A percentile compares a stretch with the other conserved stretches of the same genome.
Evolutionary conservation across 106 monocot genomes (phyloP).

Genomic region (Dendrobium catenatum): DNA sequence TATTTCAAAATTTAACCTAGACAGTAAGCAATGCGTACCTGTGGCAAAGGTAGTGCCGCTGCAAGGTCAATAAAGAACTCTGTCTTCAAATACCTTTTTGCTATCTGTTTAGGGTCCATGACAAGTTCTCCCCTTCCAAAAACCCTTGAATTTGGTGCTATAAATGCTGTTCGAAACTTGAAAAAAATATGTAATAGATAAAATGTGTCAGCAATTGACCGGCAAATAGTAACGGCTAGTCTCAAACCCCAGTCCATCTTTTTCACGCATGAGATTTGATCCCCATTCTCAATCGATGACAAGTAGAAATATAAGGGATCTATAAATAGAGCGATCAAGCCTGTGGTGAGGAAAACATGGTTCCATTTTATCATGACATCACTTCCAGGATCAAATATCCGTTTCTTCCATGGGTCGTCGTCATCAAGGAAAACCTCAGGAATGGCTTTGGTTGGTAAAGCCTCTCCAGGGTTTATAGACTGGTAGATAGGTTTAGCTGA

Average conservation of each 20-base stretch:
- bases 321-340: constrained; percentile 57
- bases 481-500: constrained; percentile 20
- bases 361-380: constrained; percentile 57
- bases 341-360: constrained; percentile 41
- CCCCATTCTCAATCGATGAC: constrained; percentile 24
- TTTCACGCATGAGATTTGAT: constrained; percentile 33
- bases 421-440: constrained; percentile 15
- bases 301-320: constrained; percentile 68
- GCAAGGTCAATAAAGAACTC: constrained; percentile 66
- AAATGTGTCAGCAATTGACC: constrained; percentile 51
- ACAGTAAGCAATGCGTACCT: constrained; percentile 28
- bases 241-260: constrained; percentile 35
- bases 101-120: constrained; percentile 68
- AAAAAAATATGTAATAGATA: constrained; percentile 70
- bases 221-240: constrained; percentile 35
- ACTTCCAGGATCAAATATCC: constrained; percentile 59
- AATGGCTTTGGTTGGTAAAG: constrained; percentile 6
- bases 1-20: neutral
- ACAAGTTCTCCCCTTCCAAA: constrained; percentile 89
- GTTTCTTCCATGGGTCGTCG: constrained; percentile 38
- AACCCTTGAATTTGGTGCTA: constrained; percentile 73
- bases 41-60: constrained; percentile 85
- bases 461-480: constrained; percentile 10
- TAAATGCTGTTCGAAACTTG: constrained; percentile 80
- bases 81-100: constrained; percentile 54